A percentile compares a stretch with the other conserved stretches of the same genome.
These are phyloP conservation scores for Houttuynia cordata DNA, from an alignment of 164 flowering plant genomes.

Conservation along the genomic window DNA sequence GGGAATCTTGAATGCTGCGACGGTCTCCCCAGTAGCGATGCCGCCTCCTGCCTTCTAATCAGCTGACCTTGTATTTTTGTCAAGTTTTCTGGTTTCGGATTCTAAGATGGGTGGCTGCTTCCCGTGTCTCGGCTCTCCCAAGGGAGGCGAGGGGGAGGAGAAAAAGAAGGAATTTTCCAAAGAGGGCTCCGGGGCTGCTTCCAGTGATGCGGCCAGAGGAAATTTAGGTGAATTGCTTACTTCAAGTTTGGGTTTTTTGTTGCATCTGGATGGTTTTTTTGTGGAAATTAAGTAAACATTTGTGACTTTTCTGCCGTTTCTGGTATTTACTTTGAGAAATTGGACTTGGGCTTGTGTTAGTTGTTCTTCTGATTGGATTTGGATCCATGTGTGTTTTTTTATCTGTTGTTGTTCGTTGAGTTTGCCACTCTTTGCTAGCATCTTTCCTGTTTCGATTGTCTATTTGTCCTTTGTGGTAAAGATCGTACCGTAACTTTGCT, in stretches of 20 bases:
- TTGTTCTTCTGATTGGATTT: neutral
- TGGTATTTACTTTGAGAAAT: neutral
- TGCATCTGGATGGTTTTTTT: neutral
- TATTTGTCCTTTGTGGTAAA: neutral
- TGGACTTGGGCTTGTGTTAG: neutral
- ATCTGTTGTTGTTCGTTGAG: neutral
- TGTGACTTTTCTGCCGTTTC: neutral
- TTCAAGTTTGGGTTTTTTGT: neutral
- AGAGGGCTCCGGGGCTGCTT: neutral
- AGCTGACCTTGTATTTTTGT: neutral
- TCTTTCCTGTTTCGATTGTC: too few relatives aligned
- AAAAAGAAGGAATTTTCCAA: slow-evolving; percentile 1
- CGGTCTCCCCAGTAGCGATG: too few relatives aligned
- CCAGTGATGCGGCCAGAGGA: neutral
- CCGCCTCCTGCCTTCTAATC: too few relatives aligned
- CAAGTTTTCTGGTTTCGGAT: neutral
- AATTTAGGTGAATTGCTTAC: neutral
- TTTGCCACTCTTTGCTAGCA: neutral
- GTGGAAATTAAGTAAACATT: neutral
- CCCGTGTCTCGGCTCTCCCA: slow-evolving; percentile 1
- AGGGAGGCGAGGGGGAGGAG: neutral
- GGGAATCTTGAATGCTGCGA: too few relatives aligned
- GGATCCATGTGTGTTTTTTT: neutral
- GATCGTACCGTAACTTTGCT: neutral
- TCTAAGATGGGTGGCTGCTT: slow-evolving; percentile 3